A percentile compares a stretch with the other conserved stretches of the same genome.
phyloP scores from a whole-genome alignment of 2,329 filamentous ascomycete species.

The Colletotrichum sp. region DNA sequence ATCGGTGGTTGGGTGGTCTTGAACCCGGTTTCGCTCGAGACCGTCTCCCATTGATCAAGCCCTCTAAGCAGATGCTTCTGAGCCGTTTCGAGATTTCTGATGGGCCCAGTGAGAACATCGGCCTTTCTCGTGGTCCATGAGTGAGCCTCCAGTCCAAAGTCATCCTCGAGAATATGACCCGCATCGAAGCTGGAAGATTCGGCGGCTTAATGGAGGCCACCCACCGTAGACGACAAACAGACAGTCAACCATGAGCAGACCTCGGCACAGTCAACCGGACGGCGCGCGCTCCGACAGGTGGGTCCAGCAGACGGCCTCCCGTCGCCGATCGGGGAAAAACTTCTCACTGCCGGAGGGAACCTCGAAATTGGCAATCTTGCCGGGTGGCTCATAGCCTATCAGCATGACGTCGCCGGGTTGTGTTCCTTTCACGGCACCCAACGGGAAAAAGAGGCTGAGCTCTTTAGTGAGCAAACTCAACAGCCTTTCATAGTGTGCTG shows the following conservation, averaged over 20 bases:
- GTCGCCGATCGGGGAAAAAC: neutral
- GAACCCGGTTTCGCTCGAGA: no score
- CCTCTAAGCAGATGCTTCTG: neutral
- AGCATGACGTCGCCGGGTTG: neutral
- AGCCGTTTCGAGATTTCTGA: neutral
- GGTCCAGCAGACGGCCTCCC: neutral
- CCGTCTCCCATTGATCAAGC: no score
- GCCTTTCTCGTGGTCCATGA: neutral
- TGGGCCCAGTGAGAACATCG: neutral
- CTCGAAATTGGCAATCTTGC: neutral
- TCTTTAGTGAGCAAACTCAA: neutral
- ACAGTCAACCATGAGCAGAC: neutral
- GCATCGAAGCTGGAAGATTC: neutral
- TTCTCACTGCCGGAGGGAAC: neutral
- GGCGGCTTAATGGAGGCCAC: neutral
- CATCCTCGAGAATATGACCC: fast-evolving
- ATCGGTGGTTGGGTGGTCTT: no score
- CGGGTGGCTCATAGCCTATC: neutral
- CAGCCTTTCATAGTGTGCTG: neutral
- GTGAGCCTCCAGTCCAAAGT: neutral
- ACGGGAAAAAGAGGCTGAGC: neutral
- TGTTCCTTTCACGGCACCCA: neutral
- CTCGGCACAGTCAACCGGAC: neutral
- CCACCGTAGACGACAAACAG: neutral
- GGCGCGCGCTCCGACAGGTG: neutral